These are phyloP conservation scores for Wickerhamomyces rabaulensis DNA, from an alignment of 805 yeast species.

Conservation along the genomic window DNA sequence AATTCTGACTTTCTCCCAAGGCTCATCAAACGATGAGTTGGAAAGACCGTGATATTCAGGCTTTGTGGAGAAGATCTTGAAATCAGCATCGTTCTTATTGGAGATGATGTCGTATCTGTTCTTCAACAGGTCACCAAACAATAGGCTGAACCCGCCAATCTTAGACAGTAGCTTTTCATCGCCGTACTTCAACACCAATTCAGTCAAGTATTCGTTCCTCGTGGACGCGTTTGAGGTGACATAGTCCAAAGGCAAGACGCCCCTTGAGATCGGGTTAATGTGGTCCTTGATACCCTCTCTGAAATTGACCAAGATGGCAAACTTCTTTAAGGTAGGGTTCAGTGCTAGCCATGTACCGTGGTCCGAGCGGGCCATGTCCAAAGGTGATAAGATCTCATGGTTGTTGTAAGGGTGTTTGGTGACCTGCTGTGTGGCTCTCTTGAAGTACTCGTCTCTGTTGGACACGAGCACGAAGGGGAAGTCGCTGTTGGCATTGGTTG, in stretches of 20 bases:
- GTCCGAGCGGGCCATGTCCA: constrained; percentile 64
- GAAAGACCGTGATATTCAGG: constrained; percentile 53
- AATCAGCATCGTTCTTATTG: constrained; percentile 22
- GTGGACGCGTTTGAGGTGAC: constrained; percentile 24
- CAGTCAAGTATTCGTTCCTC: constrained; percentile 18
- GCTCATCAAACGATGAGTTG: constrained; percentile 57
- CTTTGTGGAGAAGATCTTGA: constrained; percentile 23
- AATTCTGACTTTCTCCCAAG: constrained; percentile 68
- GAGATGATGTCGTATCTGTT: constrained; percentile 26
- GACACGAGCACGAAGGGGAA: constrained; percentile 74
- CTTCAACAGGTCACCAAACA: constrained; percentile 31
- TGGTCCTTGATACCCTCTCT: constrained; percentile 39
- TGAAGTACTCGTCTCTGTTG: constrained; percentile 82
- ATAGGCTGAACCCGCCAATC: constrained; percentile 29
- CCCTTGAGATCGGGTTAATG: constrained; percentile 36
- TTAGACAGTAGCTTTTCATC: constrained; percentile 17
- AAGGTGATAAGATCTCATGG: constrained; percentile 51
- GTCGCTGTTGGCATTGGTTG: constrained; percentile 63
- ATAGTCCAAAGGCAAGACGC: constrained; percentile 37
- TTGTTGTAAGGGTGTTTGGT: constrained; percentile 29
- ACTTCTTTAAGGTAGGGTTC: constrained; percentile 41
- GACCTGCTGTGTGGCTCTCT: constrained; percentile 66
- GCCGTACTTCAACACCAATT: constrained; percentile 12
- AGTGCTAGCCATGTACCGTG: constrained; percentile 94
- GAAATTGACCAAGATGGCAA: constrained; percentile 75